A percentile compares a stretch with the other conserved stretches of the same genome.
These are phyloP conservation scores for Nymphaea thermarum DNA, from an alignment of 164 flowering plant species.

Conservation along the genomic window DNA sequence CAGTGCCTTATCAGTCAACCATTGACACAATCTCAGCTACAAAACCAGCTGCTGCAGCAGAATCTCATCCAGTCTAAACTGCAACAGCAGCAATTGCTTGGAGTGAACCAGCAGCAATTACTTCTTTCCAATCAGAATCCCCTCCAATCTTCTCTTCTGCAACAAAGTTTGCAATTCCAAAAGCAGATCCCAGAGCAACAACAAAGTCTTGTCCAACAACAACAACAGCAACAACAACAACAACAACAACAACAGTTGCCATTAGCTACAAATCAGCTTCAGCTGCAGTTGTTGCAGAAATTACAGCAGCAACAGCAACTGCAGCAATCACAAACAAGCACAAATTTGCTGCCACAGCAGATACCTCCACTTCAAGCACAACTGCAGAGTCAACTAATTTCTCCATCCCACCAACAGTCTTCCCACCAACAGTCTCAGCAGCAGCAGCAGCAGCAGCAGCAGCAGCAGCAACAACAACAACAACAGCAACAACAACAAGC, in stretches of 20 bases:
- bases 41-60: slow-evolving; percentile 41
- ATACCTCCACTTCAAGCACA: slow-evolving; percentile 30
- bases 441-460: slow-evolving; percentile 3
- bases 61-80: slow-evolving; percentile 31
- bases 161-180: slow-evolving; percentile 60
- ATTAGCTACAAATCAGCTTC: slow-evolving; percentile 52
- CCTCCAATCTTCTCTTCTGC: slow-evolving; percentile 28
- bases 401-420: slow-evolving; percentile 2
- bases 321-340: slow-evolving; percentile 33
- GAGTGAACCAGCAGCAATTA: slow-evolving; percentile 25
- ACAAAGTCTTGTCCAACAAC: slow-evolving; percentile 24
- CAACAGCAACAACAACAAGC: neutral
- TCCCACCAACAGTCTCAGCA: slow-evolving; percentile 4
- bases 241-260: slow-evolving; percentile 42
- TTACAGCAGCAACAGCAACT: slow-evolving; percentile 43
- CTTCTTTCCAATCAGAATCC: slow-evolving; percentile 24
- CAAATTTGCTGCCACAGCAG: slow-evolving; percentile 37
- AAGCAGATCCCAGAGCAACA: slow-evolving; percentile 42
- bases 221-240: slow-evolving; percentile 52
- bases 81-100: slow-evolving; percentile 51
- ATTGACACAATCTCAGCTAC: slow-evolving; percentile 28
- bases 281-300: slow-evolving; percentile 61
- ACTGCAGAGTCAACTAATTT: slow-evolving; percentile 29
- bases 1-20: slow-evolving; percentile 19
- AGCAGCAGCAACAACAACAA: slow-evolving; percentile 28